Conservation (phyloP, 2,329 filamentous ascomycete genomes). For the Thielaviopsis punctulata region DNA sequence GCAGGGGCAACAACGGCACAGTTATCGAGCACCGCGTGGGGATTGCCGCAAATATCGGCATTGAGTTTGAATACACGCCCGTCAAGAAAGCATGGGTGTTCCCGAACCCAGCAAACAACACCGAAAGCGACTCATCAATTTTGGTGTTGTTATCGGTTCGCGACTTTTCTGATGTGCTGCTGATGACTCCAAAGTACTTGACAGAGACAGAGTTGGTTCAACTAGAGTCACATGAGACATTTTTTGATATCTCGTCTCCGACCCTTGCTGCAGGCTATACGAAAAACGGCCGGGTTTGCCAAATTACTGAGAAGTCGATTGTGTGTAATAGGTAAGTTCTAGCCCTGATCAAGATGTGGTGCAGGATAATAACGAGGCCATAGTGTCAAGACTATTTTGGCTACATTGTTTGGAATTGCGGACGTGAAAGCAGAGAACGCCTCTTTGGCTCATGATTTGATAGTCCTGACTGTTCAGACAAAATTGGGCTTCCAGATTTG, state of each 20-base stretch:
- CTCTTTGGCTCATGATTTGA: slow-evolving; percentile 20
- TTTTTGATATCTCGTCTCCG: slow-evolving; percentile 34
- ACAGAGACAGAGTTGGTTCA: background rate
- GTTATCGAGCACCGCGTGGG: slow-evolving; percentile 55
- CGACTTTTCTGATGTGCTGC: slow-evolving; percentile 29
- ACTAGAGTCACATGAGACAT: slow-evolving; percentile 18
- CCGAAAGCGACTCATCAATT: slow-evolving; percentile 12
- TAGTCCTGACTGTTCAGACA: slow-evolving; percentile 27
- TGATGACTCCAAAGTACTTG: slow-evolving; percentile 22
- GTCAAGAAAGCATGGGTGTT: slow-evolving; percentile 39
- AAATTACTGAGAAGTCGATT: slow-evolving; percentile 34
- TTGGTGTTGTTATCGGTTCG: slow-evolving; percentile 31
- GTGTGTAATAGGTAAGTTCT: slow-evolving; percentile 25
- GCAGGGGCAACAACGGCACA: slow-evolving; percentile 42
- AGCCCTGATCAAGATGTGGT: too few species aligned
- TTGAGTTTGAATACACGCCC: slow-evolving; percentile 34
- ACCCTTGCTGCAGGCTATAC: slow-evolving; percentile 31
- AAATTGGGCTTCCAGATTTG: background rate
- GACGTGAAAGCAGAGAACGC: slow-evolving; percentile 25
- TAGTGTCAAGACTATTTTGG: slow-evolving; percentile 19
- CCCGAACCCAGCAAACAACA: slow-evolving; percentile 12
- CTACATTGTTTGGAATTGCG: slow-evolving; percentile 18
- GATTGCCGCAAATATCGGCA: slow-evolving; percentile 47
- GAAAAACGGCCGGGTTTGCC: slow-evolving; percentile 25
- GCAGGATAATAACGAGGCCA: background rate